A percentile compares a stretch with the other conserved stretches of the same genome.
phyloP scores from a whole-genome alignment of 148 eudicot species.

The Chenopodium quinoa region DNA sequence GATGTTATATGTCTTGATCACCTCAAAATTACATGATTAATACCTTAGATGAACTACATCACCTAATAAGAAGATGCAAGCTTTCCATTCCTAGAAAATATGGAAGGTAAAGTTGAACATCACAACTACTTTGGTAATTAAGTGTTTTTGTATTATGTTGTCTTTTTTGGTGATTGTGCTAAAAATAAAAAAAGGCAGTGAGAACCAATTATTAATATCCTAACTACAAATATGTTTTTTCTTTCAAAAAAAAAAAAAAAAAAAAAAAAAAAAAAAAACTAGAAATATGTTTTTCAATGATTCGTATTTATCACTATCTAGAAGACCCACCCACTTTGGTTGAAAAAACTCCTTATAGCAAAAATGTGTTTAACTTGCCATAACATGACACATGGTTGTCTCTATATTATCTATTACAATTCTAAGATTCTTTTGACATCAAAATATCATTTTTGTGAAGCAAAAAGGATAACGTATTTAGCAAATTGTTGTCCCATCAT shows the following conservation, averaged over 20 bases:
- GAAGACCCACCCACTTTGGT: conserved; percentile 5
- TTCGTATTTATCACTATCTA: not conserved
- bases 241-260: no score
- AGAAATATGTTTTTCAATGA: not conserved
- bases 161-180: not conserved
- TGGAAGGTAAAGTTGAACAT: not conserved
- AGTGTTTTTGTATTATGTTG: not conserved
- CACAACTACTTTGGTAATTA: not conserved
- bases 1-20: conserved; percentile 2
- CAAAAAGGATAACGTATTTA: not conserved
- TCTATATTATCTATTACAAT: not conserved
- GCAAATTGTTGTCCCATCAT: not conserved
- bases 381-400: conserved; percentile 3
- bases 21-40: not conserved
- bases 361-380: not conserved
- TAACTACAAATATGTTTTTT: not conserved
- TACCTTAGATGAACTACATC: not conserved
- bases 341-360: not conserved
- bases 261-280: not conserved
- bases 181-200: not conserved
- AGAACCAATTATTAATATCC: not conserved
- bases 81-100: not conserved
- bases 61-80: not conserved
- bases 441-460: not conserved
- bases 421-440: not conserved